Evolutionary conservation across 73 alveolate genomes (phyloP).

Genomic region (Tetrahymena thermophila): DNA sequence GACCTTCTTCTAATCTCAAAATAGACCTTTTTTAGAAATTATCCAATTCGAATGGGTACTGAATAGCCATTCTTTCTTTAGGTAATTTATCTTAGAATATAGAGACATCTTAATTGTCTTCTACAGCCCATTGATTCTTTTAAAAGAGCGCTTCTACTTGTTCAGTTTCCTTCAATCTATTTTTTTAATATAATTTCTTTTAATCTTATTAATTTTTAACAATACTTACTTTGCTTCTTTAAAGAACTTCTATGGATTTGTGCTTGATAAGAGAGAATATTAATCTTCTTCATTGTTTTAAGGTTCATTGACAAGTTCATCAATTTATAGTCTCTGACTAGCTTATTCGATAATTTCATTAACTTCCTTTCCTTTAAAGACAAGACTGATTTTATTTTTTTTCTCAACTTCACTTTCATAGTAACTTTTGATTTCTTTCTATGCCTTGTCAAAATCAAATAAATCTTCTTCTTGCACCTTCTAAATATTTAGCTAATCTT

Average conservation of each 20-base stretch:
- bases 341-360: background rate
- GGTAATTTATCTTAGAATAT: slow-evolving; percentile 27
- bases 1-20: slow-evolving; percentile 76
- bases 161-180: background rate
- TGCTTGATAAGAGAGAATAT: background rate
- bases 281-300: background rate
- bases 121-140: slow-evolving; percentile 6
- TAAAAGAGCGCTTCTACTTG: background rate
- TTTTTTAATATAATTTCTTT: background rate
- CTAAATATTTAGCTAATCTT: background rate
- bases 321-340: background rate
- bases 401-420: background rate
- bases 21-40: slow-evolving; percentile 90
- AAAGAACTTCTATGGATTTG: background rate
- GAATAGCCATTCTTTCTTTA: slow-evolving; percentile 13
- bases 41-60: slow-evolving; percentile 83
- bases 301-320: background rate
- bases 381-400: background rate
- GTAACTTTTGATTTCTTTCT: background rate
- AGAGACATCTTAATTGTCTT: slow-evolving; percentile 18
- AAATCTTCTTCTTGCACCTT: background rate
- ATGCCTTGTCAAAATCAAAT: background rate
- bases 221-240: background rate
- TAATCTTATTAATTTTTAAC: background rate
- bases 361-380: background rate